Conservation (phyloP, 768 basidiomycete species). For the Russula abietina region DNA sequence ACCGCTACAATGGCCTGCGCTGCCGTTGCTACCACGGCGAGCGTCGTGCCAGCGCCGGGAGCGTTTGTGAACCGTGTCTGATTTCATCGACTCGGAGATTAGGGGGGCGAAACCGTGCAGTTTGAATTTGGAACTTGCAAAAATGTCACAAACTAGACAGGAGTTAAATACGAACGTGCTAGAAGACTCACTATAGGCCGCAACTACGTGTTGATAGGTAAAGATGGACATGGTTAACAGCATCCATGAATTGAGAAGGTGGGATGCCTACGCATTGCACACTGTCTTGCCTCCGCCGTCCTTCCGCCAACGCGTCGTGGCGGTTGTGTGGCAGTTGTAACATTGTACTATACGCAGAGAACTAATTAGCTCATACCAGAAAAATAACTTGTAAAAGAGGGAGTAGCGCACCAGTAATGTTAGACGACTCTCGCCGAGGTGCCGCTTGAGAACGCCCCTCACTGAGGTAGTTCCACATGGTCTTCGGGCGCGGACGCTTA, state of each 20-base stretch:
- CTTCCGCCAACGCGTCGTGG: constrained; percentile 84
- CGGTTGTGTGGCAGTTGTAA: constrained; percentile 85
- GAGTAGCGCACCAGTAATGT: constrained; percentile 59
- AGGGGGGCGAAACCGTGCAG: constrained; percentile 80
- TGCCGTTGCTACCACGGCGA: constrained; percentile 42
- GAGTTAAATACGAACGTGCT: no score
- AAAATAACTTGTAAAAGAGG: constrained; percentile 14
- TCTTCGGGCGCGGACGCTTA: constrained; percentile 85
- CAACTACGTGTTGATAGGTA: constrained; percentile 13
- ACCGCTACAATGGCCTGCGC: constrained; percentile 23
- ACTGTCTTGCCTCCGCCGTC: constrained; percentile 88
- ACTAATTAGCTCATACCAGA: background rate
- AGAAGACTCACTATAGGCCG: no score
- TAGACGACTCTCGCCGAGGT: constrained; percentile 63
- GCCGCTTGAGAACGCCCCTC: constrained; percentile 60
- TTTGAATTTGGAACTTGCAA: constrained; percentile 60
- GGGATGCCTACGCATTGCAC: constrained; percentile 57
- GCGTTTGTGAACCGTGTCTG: constrained; percentile 82
- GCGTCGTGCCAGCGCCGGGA: constrained; percentile 80
- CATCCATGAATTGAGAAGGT: background rate
- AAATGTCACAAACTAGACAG: constrained; percentile 10
- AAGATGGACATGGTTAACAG: background rate
- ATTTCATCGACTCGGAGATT: constrained; percentile 90
- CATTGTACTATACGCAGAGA: constrained; percentile 54
- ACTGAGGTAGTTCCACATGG: constrained; percentile 71